phyloP scores from a whole-genome alignment of 208 protist species.

The Angomonas ambiguus region DNA sequence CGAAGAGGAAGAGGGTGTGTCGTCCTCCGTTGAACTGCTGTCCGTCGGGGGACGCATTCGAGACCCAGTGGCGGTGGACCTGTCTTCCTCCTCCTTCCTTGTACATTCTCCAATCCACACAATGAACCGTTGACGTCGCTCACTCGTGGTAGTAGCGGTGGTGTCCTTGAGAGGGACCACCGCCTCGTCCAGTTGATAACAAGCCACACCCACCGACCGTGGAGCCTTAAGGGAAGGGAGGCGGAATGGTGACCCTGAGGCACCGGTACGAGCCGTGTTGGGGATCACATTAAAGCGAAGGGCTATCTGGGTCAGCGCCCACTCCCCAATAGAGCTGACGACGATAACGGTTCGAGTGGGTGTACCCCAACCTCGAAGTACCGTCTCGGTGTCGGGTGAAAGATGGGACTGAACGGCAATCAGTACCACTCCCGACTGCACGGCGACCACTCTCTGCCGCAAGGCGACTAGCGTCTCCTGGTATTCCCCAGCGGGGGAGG shows the following conservation, averaged over 20 bases:
- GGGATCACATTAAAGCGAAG: slow-evolving; percentile 42
- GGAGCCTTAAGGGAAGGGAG: slow-evolving; percentile 5
- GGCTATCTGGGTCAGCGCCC: slow-evolving; percentile 43
- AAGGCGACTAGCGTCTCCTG: slow-evolving; percentile 9
- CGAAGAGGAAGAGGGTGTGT: neutral
- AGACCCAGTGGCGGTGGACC: neutral
- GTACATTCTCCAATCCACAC: slow-evolving; percentile 9
- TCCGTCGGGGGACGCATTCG: neutral
- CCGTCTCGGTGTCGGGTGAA: slow-evolving; percentile 17
- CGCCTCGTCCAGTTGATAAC: neutral
- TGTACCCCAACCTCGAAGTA: slow-evolving; percentile 43
- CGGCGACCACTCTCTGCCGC: neutral
- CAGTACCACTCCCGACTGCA: slow-evolving; percentile 24
- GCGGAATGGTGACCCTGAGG: slow-evolving; percentile 11
- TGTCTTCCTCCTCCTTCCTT: slow-evolving; percentile 9
- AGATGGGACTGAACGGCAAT: slow-evolving; percentile 44
- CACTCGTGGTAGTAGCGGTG: too few relatives aligned
- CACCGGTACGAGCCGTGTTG: slow-evolving; percentile 29
- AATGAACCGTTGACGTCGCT: slow-evolving; percentile 14
- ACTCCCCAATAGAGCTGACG: slow-evolving; percentile 38
- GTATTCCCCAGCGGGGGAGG: too few relatives aligned
- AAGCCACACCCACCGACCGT: neutral
- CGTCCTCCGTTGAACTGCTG: neutral
- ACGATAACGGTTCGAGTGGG: slow-evolving; percentile 36
- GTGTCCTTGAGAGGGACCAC: neutral